Conservation (phyloP, 2,329 filamentous ascomycete species). For the Fusarium liriodendri region DNA sequence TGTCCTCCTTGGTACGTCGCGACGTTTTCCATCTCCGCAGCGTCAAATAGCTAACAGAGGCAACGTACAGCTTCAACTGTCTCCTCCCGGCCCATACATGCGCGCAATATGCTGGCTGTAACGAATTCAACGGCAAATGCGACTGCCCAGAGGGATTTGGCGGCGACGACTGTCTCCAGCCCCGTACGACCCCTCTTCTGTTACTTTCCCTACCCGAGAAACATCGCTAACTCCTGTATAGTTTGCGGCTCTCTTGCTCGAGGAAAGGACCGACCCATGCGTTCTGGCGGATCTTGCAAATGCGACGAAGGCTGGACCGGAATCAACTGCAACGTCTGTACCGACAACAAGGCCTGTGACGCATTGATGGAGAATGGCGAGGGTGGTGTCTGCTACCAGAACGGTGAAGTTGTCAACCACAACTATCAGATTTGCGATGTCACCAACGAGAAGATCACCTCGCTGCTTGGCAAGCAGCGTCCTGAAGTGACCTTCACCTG, state of each 20-base stretch:
- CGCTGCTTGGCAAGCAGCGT: constrained; percentile 84
- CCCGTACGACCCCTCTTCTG: constrained; percentile 62
- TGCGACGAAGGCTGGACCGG: constrained; percentile 96
- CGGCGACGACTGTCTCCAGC: constrained; percentile 90
- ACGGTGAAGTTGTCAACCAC: constrained; percentile 89
- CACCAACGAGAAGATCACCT: constrained; percentile 92
- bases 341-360: constrained; percentile 84
- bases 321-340: constrained; percentile 98
- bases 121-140: constrained; percentile 91
- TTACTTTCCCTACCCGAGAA: not conserved
- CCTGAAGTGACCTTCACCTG: constrained; percentile 97
- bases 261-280: constrained; percentile 81
- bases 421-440: constrained; percentile 99
- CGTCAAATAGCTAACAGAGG: constrained; percentile 4
- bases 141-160: constrained; percentile 92
- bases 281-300: constrained; percentile 77
- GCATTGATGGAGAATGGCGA: constrained; percentile 85
- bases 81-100: constrained; percentile 92
- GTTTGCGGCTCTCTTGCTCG: constrained; percentile 90
- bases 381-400: constrained; percentile 90
- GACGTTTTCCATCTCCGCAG: not conserved
- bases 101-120: constrained; percentile 90
- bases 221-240: constrained; percentile 40
- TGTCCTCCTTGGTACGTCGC: constrained; percentile 78
- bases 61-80: constrained; percentile 86